Evolutionary conservation across 495 filamentous ascomycete species (phyloP), one percentile per base, ranked within the genome.

Genomic region (Cryomyces antarcticus): DNA sequence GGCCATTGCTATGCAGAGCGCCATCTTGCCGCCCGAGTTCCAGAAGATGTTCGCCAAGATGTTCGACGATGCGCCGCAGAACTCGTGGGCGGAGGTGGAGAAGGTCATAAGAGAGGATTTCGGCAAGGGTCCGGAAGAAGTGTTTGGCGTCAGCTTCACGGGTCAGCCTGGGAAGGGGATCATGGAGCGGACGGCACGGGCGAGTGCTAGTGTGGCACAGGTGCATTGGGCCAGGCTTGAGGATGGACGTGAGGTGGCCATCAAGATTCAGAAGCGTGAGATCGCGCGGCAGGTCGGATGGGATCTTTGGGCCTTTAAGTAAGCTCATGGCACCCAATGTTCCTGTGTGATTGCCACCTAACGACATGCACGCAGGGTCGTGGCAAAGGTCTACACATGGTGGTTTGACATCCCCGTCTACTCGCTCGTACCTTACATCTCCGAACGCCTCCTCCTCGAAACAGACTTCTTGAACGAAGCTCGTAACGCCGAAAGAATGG

Each of bases 51-150:
- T 97, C 54, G 67, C 79, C 31, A 71, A 77, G 46, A 94, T 97
- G 83, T 97, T 97, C 58, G 89, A 95, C 52, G 89, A 97, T 66
- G 92, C 89, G 41, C 85, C 87, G 27, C 87, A 94, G 68, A 92
- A 94, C 55, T 64, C 64, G n/a, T 93, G 82, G 85, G 68, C 68
- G 53, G 80, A 84, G n/a, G 78, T 92, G 4, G 81, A 93, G 64
- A 71, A 67, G 55, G 84, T 93, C 13, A 78, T 97, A 13, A 62
- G 72, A 6, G 81, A 94, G 56, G 89, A 95, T 50, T 96, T 93
- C 28, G 74, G 75, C 0, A 75, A 69, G 55, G 75, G 73, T 24
- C 70, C 76, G 4, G 85, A 93, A 60, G 86, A 93, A 49, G 80
- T 89, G 1, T 93, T 94, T 58, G 86, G 84, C 0, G 74, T 93